phyloP scores from a whole-genome alignment of 2,329 filamentous ascomycete genomes.

The Ramichloridium luteum region DNA sequence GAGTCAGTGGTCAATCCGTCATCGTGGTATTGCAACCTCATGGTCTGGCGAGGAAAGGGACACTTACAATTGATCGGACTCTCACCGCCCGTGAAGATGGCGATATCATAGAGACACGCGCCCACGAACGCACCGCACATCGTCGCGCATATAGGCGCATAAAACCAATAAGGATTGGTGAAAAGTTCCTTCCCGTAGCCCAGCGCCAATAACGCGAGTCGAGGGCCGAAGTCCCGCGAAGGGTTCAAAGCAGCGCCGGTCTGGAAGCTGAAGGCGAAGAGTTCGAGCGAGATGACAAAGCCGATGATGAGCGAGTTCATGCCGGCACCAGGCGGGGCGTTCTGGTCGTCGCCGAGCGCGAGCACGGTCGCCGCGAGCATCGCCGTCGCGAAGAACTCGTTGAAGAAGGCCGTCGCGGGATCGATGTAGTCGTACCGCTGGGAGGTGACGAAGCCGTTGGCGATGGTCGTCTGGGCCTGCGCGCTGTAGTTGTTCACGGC shows the following conservation, averaged over 20 bases:
- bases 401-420: slow-evolving; percentile 37
- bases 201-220: slow-evolving; percentile 33
- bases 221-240: slow-evolving; percentile 38
- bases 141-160: slow-evolving; percentile 33
- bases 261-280: slow-evolving; percentile 34
- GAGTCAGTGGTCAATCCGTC: neutral
- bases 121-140: slow-evolving; percentile 33
- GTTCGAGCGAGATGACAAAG: slow-evolving; percentile 28
- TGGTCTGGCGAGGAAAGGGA: no score
- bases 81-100: slow-evolving; percentile 39
- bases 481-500: slow-evolving; percentile 7
- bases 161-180: slow-evolving; percentile 35
- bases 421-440: slow-evolving; percentile 31
- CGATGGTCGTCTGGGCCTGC: slow-evolving; percentile 17
- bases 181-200: slow-evolving; percentile 32
- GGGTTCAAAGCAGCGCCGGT: slow-evolving; percentile 40
- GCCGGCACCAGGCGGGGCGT: slow-evolving; percentile 31
- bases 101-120: slow-evolving; percentile 36
- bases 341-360: slow-evolving; percentile 22
- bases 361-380: slow-evolving; percentile 33
- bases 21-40: neutral
- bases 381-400: slow-evolving; percentile 34
- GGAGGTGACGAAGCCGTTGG: slow-evolving; percentile 34
- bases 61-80: slow-evolving; percentile 37
- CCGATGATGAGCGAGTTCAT: slow-evolving; percentile 41